Percentiles rank a stretch among this genome's conserved stretches.
Conservation (phyloP, 2,329 filamentous ascomycete genomes). For the Pseudofabraea citricarpa region DNA sequence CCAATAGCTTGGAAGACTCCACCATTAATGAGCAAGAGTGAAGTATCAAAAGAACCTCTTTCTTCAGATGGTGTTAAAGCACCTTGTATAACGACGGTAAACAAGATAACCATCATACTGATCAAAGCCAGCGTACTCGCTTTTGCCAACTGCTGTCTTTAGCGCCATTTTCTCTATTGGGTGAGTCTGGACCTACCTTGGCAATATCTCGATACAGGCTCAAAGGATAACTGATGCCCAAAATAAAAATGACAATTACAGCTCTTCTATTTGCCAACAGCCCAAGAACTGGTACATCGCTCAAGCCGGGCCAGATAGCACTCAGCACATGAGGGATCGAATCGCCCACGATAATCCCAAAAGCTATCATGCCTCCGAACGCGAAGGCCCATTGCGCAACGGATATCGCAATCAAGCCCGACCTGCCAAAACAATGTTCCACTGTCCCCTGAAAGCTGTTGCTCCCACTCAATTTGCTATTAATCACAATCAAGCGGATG, state of each 20-base stretch:
- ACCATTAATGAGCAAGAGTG: slow-evolving; percentile 72
- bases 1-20: slow-evolving; percentile 95
- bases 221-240: slow-evolving; percentile 84
- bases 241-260: slow-evolving; percentile 81
- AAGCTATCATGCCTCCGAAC: slow-evolving; percentile 97
- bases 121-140: slow-evolving; percentile 89
- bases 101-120: slow-evolving; percentile 86
- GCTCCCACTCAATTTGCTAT: slow-evolving; percentile 91
- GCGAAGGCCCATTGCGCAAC: slow-evolving; percentile 97
- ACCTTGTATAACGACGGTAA: slow-evolving; percentile 84
- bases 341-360: slow-evolving; percentile 95
- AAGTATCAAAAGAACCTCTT: slow-evolving; percentile 65
- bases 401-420: slow-evolving; percentile 81
- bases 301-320: slow-evolving; percentile 74
- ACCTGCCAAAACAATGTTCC: slow-evolving; percentile 86
- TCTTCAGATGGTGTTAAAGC: slow-evolving; percentile 66
- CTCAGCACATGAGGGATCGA: slow-evolving; percentile 86
- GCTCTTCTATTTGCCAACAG: slow-evolving; percentile 76
- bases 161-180: slow-evolving; percentile 6
- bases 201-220: slow-evolving; percentile 95
- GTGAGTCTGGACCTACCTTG: slow-evolving; percentile 56
- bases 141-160: slow-evolving; percentile 70
- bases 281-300: slow-evolving; percentile 70
- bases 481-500: slow-evolving; percentile 92
- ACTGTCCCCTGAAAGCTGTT: slow-evolving; percentile 95